Base-by-base conservation (phyloP, 1,284 basidiomycete genomes). In the Pseudozyma tsukubaensis region DNA sequence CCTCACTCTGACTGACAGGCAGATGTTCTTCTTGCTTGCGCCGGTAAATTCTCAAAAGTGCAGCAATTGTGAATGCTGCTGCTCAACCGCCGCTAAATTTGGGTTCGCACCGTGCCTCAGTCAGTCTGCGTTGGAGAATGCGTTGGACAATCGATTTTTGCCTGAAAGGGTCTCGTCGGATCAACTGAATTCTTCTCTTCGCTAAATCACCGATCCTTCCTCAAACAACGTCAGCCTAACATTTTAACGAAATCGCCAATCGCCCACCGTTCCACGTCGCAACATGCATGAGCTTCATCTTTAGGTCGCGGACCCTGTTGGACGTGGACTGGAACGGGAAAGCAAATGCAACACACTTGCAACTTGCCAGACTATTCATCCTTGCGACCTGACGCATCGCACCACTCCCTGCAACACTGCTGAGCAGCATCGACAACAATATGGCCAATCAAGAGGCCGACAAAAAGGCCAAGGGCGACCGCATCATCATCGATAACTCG, bases 401-500 rank as follows among this genome's bases (percentile, higher is more conserved):
- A 32, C 35, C 34, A n/a, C 7, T 34, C 19, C 12, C 37, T 13
- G n/a, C 32, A 53, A 19, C 43, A 53, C 10, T 32, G 13, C 18
- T 16, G 21, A 19, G 8, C 44, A 12, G 5, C 40, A n/a, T 5
- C 29, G 16, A 9, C 36, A 18, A 16, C 57, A 62, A 45, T 1
- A 70, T 70, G 67, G 45, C 45, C 32, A 56, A 60, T 29, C 10
- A 37, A 49, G 32, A 43, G 2, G 12, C 32, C 21, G 52, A 50
- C 24, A 34, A 44, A 1, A 50, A 59, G 12, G 12, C 32, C 39
- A 58, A 43, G 19, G n/a, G n/a, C 35, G 69, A 80, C 18, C 63
- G 67, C 16, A 75, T 81, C 52, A 59, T 78, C 51, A 71, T 82
- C 14, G 79, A 82, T 70, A 79, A 74, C 52, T 63, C 72, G n/a